Evolutionary conservation across 1,139 yeast genomes (phyloP), one percentile per base, ranked within the genome.

Genomic region (Geotrichum citri-aurantii): DNA sequence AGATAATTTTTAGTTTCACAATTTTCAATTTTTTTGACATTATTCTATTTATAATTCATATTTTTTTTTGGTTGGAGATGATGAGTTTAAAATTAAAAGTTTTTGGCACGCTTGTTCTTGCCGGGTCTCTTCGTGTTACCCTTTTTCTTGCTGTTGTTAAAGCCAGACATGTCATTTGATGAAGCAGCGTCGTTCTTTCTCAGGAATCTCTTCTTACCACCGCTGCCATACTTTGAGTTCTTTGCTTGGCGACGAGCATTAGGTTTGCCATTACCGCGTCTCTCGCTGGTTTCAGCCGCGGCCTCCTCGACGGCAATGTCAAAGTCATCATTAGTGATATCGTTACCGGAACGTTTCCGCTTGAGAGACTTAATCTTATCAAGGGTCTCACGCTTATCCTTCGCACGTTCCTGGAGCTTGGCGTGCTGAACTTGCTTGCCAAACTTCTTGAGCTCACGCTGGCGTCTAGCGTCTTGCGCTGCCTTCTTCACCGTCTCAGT

Each of bases 351-450:
- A 76, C 96, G 85, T 83, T 89, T 90, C 72, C 88, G 85, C 81
- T 89, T 91, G 70, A 93, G 81, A 31, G 88, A 81, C 75, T 91
- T 91, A 73, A 93, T 90, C 78, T 88, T 88, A 37, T 92, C 97
- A 66, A 93, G 77, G 23, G 97, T 85, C 52, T 90, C 97, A 71
- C 83, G 84, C 86, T 92, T 93, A 69, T 91, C 95, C 79, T 89
- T 87, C 71, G 92, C 96, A 76, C 98, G 88, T 68, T 89, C 91
- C 76, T 91, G 97, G 69, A 92, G 81, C 56, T 96, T 91, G 65
- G 90, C 96, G 68, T 88, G 83, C 78, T 92, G 98, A 48, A 92
- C 98, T 78, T 92, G 96, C 77, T 93, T 93, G 75, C 99, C 99
- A 67, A 90, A 92, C 79, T 93, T 93, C 85, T 92, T 93, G 73